Evolutionary conservation across 805 yeast genomes (phyloP).

Genomic region (Teunomyces atbi): DNA sequence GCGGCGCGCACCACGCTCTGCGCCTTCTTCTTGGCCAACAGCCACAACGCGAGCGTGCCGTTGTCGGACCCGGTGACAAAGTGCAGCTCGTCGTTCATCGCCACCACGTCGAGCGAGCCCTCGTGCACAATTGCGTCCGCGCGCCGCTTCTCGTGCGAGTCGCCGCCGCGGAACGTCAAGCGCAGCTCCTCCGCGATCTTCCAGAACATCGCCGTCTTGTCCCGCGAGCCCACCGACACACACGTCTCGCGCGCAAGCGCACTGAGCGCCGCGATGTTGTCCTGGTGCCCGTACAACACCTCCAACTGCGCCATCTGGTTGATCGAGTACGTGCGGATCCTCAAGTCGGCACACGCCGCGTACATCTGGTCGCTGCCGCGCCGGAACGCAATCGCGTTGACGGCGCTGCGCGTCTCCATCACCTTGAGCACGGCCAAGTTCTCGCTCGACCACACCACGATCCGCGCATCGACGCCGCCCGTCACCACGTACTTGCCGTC

Average conservation of each 20-base stretch:
- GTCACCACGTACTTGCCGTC: constrained; percentile 89
- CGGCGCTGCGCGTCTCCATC: constrained; percentile 72
- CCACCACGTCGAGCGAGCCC: constrained; percentile 86
- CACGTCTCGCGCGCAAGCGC: constrained; percentile 87
- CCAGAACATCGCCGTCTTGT: constrained; percentile 95
- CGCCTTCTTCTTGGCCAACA: constrained; percentile 87
- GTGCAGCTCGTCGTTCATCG: constrained; percentile 89
- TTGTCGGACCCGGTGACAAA: constrained; percentile 95
- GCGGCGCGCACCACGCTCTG: constrained; percentile 63
- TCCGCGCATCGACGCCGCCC: constrained; percentile 81
- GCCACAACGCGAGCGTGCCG: constrained; percentile 89
- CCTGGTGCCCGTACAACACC: constrained; percentile 94
- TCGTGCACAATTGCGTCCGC: constrained; percentile 49
- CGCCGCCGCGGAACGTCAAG: constrained; percentile 91
- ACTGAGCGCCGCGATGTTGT: constrained; percentile 74
- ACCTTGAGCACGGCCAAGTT: constrained; percentile 73
- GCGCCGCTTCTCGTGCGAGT: constrained; percentile 45
- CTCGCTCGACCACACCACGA: constrained; percentile 85
- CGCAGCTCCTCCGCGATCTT: constrained; percentile 94
- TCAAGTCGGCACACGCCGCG: constrained; percentile 90
- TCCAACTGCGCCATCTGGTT: constrained; percentile 88
- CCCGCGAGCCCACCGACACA: constrained; percentile 93
- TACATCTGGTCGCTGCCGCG: constrained; percentile 79
- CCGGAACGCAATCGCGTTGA: constrained; percentile 73
- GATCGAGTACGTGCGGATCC: constrained; percentile 82